Percentiles rank a stretch among this genome's conserved stretches.
These are phyloP conservation scores for Fulvia fulva DNA, from an alignment of 2,329 filamentous ascomycete genomes.

Conservation along the genomic window DNA sequence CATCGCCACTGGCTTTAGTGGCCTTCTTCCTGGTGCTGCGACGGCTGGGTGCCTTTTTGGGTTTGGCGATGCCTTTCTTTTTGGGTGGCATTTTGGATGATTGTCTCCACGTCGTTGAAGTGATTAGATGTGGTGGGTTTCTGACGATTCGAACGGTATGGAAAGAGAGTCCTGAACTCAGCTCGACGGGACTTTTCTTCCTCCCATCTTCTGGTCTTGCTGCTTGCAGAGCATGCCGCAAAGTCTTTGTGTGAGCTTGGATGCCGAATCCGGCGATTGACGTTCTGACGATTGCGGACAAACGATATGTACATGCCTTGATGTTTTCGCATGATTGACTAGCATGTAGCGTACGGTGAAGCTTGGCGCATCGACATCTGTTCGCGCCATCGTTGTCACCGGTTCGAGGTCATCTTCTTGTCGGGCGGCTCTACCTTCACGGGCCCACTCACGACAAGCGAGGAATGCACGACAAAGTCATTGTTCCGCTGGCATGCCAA, in stretches of 20 bases:
- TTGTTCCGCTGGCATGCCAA: too few species aligned
- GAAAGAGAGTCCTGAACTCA: too few species aligned
- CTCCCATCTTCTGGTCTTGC: neutral
- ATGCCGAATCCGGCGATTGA: neutral
- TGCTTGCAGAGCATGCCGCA: neutral
- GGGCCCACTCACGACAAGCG: too few species aligned
- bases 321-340: neutral
- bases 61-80: slow-evolving; percentile 10
- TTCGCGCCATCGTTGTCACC: too few species aligned
- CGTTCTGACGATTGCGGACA: neutral
- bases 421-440: too few species aligned
- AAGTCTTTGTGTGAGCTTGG: neutral
- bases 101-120: neutral
- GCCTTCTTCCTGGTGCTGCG: neutral
- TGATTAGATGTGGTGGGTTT: neutral
- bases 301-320: neutral
- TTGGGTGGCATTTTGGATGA: slow-evolving; percentile 21
- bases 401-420: too few species aligned
- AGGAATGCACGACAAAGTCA: too few species aligned
- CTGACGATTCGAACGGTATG: neutral
- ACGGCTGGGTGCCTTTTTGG: neutral
- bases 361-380: too few species aligned
- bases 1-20: neutral
- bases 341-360: too few species aligned
- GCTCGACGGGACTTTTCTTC: too few species aligned